Base-by-base conservation (phyloP, 2,329 filamentous ascomycete genomes). In the Ophiocordyceps camponoti-floridani region DNA sequence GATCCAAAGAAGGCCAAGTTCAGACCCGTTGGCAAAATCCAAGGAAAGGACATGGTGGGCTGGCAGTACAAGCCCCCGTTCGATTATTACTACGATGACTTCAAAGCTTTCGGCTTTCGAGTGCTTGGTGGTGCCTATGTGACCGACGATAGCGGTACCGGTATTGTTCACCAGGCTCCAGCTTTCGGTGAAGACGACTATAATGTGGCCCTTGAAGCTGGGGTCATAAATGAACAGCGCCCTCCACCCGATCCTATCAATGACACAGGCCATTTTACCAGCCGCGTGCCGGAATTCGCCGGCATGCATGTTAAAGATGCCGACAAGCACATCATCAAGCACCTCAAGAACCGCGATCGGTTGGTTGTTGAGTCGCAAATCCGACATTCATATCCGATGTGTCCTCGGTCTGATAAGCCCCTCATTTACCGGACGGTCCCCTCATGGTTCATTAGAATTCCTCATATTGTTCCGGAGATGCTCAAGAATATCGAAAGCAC, bases 171-270 rank as follows among this genome's bases (percentile, higher is more conserved):
- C 62, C 87, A 95, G 62, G 75, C 89, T 4, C 89, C 89, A 2
- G 86, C 87, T 1, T 95, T 89, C 57, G 89, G 89, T 73, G 85
- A 95, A 64, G 89, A 95, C 51, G 89, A 96, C 79, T 95, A 94
- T 68, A 81, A 80, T 51, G 77, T 91, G 47, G 84, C 83, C 9
- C 62, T 87, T 48, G 78, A 81, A 46, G 69, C 77, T 41, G 88
- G 86, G 40, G 73, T 94, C 53, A 82, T 95, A 56, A 82, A 64
- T 49, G 82, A 87, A 51, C 73, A 76, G 47, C 78, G 84, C 45
- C 70, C 78, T 33, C 86, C 89, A n/a, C 87, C 88, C 1, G 89
- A 93, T 57, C 89, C 89, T 1, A 81, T 95, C n/a, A 82, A 93
- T 54, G 83, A 89, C 44, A 75, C 74, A 30, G 89, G 86, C 38